Evolutionary conservation across 2,329 filamentous ascomycete genomes (phyloP).

Genomic region (Cladosporium sp.): DNA sequence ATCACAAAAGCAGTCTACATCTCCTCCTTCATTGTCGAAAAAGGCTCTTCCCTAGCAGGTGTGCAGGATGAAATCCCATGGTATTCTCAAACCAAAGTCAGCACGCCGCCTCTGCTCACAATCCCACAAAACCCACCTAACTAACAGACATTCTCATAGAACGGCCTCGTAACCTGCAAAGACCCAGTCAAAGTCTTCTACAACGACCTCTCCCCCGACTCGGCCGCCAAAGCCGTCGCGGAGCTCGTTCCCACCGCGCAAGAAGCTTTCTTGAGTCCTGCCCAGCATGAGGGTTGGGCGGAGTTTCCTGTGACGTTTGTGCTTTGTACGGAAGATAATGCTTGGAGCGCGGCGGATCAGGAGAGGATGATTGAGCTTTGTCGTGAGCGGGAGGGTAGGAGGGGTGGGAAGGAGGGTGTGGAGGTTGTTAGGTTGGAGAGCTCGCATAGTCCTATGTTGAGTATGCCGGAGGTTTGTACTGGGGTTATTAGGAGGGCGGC

Average conservation of each 20-base stretch:
- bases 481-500: slow-evolving; percentile 6
- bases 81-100: neutral
- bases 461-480: slow-evolving; percentile 16
- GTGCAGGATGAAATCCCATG: neutral
- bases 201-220: slow-evolving; percentile 16
- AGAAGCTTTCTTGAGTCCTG: slow-evolving; percentile 11
- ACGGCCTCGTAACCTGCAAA: slow-evolving; percentile 11
- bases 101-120: neutral
- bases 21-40: slow-evolving; percentile 16
- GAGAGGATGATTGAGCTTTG: slow-evolving; percentile 12
- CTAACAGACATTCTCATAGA: neutral
- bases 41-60: slow-evolving; percentile 3
- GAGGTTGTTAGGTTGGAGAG: slow-evolving; percentile 14
- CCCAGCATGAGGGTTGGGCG: slow-evolving; percentile 16
- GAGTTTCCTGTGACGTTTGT: slow-evolving; percentile 18
- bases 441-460: slow-evolving; percentile 19
- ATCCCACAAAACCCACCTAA: accelerated
- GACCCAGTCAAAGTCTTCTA: slow-evolving; percentile 17
- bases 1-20: slow-evolving; percentile 17
- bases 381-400: neutral
- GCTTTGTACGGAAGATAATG: slow-evolving; percentile 17
- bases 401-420: neutral
- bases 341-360: slow-evolving; percentile 7
- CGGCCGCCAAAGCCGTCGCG: slow-evolving; percentile 16
- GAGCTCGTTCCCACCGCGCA: slow-evolving; percentile 10